Percentiles rank a stretch among this genome's conserved stretches.
phyloP scores from a whole-genome alignment of 352 stramenopile genomes.

The Phytophthora pini region DNA sequence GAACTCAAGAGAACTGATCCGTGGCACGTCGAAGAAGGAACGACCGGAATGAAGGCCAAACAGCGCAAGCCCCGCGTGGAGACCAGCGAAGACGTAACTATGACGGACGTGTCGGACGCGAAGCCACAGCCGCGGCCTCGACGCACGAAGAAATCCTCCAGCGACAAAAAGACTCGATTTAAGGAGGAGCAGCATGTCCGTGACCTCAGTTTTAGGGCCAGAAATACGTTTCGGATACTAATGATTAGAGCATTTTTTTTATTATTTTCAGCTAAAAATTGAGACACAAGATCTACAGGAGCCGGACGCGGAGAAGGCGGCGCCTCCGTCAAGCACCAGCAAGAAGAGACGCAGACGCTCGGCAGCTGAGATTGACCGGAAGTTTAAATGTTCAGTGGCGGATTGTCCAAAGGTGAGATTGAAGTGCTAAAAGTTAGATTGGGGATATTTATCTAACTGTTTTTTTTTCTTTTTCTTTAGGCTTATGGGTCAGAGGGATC shows the following conservation, averaged over 20 bases:
- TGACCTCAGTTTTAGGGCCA: neutral
- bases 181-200: constrained; percentile 63
- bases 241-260: neutral
- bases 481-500: constrained; percentile 85
- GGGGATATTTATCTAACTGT: neutral
- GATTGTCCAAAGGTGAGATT: constrained; percentile 57
- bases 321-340: constrained; percentile 47
- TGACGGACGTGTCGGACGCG: constrained; percentile 19
- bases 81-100: constrained; percentile 15
- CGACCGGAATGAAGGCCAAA: constrained; percentile 11
- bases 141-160: constrained; percentile 9
- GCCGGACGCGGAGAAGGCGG: constrained; percentile 26
- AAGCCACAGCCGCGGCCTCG: constrained; percentile 3
- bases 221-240: neutral
- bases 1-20: constrained; percentile 9
- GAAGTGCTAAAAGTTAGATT: constrained; percentile 10
- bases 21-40: neutral
- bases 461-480: constrained; percentile 36
- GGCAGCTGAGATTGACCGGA: constrained; percentile 84
- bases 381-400: constrained; percentile 56
- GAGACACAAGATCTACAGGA: constrained; percentile 52
- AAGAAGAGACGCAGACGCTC: constrained; percentile 81
- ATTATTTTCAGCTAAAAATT: constrained; percentile 39
- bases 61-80: constrained; percentile 15
- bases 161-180: constrained; percentile 47